A percentile compares a stretch with the other conserved stretches of the same genome.
Evolutionary conservation across 1,139 yeast genomes (phyloP).

Genomic region (Eremothecium coryli): DNA sequence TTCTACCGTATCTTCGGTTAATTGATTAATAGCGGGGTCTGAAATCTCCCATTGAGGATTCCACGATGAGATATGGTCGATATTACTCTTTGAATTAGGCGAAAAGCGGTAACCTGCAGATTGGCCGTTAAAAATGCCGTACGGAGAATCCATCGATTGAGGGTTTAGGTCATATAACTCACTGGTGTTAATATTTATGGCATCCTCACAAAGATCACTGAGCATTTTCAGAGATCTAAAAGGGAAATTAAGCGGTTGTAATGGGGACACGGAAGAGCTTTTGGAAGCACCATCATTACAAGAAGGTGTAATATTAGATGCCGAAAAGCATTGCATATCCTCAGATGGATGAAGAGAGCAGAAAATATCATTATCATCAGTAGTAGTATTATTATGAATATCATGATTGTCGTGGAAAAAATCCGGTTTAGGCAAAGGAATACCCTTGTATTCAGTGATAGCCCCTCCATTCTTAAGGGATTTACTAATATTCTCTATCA

Average conservation of each 20-base stretch:
- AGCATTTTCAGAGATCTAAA: constrained; percentile 57
- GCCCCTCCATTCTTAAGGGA: constrained; percentile 7
- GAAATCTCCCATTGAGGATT: constrained; percentile 31
- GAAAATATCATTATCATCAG: constrained; percentile 18
- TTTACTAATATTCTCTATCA: constrained; percentile 29
- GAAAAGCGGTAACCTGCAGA: constrained; percentile 41
- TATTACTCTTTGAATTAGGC: constrained; percentile 63
- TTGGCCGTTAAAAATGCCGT: constrained; percentile 14
- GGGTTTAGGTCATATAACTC: constrained; percentile 19
- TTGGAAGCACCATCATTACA: constrained; percentile 12
- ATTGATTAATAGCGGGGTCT: constrained; percentile 53
- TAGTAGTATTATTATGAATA: constrained; percentile 8
- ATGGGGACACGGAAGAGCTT: constrained; percentile 28
- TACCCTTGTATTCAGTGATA: constrained; percentile 48
- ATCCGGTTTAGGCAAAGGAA: constrained; percentile 38
- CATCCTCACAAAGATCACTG: constrained; percentile 65
- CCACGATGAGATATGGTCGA: constrained; percentile 47
- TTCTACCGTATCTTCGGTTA: constrained; percentile 60
- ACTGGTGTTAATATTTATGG: constrained; percentile 58
- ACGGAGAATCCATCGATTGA: constrained; percentile 10
- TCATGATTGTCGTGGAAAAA: too few species aligned
- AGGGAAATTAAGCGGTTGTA: constrained; percentile 44
- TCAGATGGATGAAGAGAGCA: background rate
- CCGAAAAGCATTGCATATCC: background rate
- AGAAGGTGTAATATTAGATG: constrained; percentile 2